Percentiles rank a stretch among this genome's conserved stretches.
These are phyloP conservation scores for Obelidium mucronatum DNA, from an alignment of 192 early-diverging fungal species.

Conservation along the genomic window DNA sequence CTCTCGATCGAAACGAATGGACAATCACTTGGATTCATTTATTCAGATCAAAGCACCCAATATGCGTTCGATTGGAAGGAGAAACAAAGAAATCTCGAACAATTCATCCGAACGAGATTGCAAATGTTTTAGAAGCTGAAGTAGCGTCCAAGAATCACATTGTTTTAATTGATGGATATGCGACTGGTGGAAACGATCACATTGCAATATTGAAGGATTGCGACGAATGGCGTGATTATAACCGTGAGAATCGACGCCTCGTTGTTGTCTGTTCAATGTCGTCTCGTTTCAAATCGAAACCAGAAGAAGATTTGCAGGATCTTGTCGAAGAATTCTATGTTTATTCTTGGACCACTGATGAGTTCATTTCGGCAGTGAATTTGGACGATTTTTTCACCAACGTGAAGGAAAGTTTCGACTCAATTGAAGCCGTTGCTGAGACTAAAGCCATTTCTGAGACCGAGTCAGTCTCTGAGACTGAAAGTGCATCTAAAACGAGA, in stretches of 20 bases:
- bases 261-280: neutral
- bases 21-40: slow-evolving; percentile 1
- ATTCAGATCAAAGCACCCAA: neutral
- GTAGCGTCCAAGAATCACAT: neutral
- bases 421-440: too few species aligned
- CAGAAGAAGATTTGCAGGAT: neutral
- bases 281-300: neutral
- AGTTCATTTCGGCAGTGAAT: too few species aligned
- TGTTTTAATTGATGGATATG: neutral
- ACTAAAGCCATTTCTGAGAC: too few species aligned
- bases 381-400: too few species aligned
- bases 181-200: neutral
- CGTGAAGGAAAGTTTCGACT: too few species aligned
- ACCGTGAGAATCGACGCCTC: neutral
- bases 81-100: neutral
- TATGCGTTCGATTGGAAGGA: neutral
- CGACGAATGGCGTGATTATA: neutral
- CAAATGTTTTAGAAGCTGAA: neutral
- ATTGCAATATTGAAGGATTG: neutral
- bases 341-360: neutral
- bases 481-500: too few species aligned
- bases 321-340: neutral
- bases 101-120: neutral
- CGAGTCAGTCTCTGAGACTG: too few species aligned
- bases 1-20: neutral